Base-by-base conservation (phyloP, 257 asterid species). In the Cynanchum wilfordii region DNA sequence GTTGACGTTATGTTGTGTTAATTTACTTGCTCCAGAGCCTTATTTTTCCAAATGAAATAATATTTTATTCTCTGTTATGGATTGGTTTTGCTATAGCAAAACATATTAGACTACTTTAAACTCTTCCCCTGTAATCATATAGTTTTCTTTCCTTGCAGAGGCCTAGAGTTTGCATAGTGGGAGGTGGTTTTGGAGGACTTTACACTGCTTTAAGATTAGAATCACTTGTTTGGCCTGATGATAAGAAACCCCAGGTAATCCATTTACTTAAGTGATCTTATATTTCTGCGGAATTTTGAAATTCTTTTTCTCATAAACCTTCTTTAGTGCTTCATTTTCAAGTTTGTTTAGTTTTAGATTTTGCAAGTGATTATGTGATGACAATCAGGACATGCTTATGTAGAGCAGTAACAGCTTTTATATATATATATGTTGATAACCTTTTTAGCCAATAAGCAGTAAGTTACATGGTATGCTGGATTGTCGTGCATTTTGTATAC, bases 101-200 rank as follows among this genome's bases (percentile, higher is more conserved):
- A 5, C 22, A 11, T 7, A 52, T 62, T 59, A 20, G 40, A n/a
- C 24, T 1, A 73, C 50, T 47, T 36, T 44, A 33, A 67, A 70
- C 24, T 20, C 15, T 54, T 65, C n/a, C 42, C 15, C 30, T 62
- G 42, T 40, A 56, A 49, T 50, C 50, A 77, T 63, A 77, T 65
- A 59, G 33, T 44, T 69, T 79, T 2, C 76, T 64, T 58, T 83
- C 73, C 54, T 79, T 82, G 79, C 89, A 94, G 99, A 86, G 92
- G 73, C 98, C 99, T 70, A 86, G 97, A 80, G 92, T 94, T 67
- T 94, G 99, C 87, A 94, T 94, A 71, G 83, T 94, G 69, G 99
- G 99, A 77, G 99, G 97, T 83, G 99, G 98, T 40, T 94, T 94
- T 66, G 99, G 99, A 85, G 99, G 99, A 51, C 87, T 94, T 54